Conservation (phyloP, 148 eudicot genomes). For the Camellia lanceoleosa region DNA sequence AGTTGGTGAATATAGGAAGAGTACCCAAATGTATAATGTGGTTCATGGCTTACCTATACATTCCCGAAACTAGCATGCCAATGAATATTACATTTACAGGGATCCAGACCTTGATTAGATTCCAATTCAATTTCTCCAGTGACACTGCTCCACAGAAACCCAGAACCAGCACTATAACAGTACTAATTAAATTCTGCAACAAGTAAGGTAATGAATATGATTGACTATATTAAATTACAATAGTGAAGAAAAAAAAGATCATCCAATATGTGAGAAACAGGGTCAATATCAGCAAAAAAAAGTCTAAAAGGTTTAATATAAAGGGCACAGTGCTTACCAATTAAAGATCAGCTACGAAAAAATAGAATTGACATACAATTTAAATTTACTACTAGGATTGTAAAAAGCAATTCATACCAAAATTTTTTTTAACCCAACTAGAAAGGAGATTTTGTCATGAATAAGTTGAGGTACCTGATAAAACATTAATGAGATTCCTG, state of each 20-base stretch:
- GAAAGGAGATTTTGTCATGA: neutral
- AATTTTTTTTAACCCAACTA: neutral
- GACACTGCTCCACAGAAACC: slow-evolving; percentile 51
- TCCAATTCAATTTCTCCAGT: slow-evolving; percentile 70
- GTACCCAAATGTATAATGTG: neutral
- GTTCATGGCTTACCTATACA: slow-evolving; percentile 62
- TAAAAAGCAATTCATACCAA: no score
- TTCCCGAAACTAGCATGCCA: slow-evolving; percentile 89
- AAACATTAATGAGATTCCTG: slow-evolving; percentile 86
- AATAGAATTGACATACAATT: neutral
- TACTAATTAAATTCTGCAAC: slow-evolving; percentile 76
- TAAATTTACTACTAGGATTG: neutral
- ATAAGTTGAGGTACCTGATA: slow-evolving; percentile 55
- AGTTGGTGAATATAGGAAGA: neutral
- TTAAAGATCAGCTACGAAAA: neutral
- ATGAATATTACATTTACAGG: slow-evolving; percentile 82
- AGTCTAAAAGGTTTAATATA: neutral
- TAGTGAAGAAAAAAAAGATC: neutral
- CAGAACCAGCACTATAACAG: slow-evolving; percentile 53
- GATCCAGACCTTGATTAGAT: slow-evolving; percentile 74
- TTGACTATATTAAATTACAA: neutral
- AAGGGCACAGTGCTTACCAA: neutral
- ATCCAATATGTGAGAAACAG: slow-evolving; percentile 9
- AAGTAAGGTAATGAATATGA: slow-evolving; percentile 4
- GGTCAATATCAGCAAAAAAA: neutral